Evolutionary conservation across 2,329 filamentous ascomycete genomes (phyloP).

Genomic region (Xylariaceae sp.): DNA sequence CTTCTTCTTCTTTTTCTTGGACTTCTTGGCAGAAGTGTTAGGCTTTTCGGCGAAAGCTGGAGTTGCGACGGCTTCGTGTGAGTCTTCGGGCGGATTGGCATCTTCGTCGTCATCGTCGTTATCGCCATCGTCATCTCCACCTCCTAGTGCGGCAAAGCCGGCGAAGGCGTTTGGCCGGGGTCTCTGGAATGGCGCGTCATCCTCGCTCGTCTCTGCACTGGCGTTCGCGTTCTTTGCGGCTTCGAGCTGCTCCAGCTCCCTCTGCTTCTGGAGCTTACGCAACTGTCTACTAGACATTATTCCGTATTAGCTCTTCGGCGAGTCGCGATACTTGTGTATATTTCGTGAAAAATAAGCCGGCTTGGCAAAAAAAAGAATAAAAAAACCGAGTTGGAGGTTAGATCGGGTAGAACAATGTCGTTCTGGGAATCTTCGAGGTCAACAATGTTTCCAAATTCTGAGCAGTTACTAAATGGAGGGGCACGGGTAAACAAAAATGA

Average conservation of each 20-base stretch:
- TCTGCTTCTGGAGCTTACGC: slow-evolving; percentile 42
- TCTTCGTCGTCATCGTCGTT: slow-evolving; percentile 35
- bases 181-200: slow-evolving; percentile 34
- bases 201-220: slow-evolving; percentile 35
- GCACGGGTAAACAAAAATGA: background rate
- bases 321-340: background rate
- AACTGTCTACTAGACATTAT: slow-evolving; percentile 33
- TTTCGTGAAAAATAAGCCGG: too few species aligned
- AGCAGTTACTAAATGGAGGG: background rate
- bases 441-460: background rate
- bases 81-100: slow-evolving; percentile 27
- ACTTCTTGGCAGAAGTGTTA: slow-evolving; percentile 33
- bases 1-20: slow-evolving; percentile 35
- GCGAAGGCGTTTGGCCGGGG: slow-evolving; percentile 45
- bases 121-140: slow-evolving; percentile 39
- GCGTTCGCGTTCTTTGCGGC: slow-evolving; percentile 33
- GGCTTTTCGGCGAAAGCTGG: slow-evolving; percentile 15
- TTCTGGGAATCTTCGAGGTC: background rate
- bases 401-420: background rate
- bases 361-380: background rate
- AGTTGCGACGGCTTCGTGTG: slow-evolving; percentile 14
- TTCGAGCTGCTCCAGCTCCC: slow-evolving; percentile 39
- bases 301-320: background rate
- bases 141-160: slow-evolving; percentile 46
- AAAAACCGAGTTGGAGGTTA: background rate